Evolutionary conservation across 75 land plant genomes (phyloP), one percentile per base, ranked within the genome.

Genomic region (Pinus tabuliformis): DNA sequence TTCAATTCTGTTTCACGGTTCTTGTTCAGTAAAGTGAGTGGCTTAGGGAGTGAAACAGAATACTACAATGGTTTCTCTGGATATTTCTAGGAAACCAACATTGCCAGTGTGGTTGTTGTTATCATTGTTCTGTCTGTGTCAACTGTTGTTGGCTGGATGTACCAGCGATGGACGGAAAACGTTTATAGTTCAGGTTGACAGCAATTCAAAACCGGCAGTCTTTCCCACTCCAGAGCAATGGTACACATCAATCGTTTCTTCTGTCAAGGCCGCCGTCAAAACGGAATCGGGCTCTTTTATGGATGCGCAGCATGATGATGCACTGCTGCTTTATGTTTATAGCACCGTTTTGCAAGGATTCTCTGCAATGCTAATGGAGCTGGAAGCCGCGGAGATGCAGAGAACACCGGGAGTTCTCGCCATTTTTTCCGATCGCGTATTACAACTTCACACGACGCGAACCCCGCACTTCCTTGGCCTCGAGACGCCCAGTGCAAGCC

Each of bases 391-490:
- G 0, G 37, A 64, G 22, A 76, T 93, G 58, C 52, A 60, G 22
- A 21, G 56, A 18, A 24, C 57, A 26, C 89, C 89, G 14, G 91
- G 91, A 8, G 75, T 95, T 6, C 58, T 92, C 62, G 85, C 85
- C 33, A 82, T 91, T 52, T 16, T 80, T 21, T 91, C 89, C 0
- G 93, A 90, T 62, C 78, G 14, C 2, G 59, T 68, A 24, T 86
- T 80, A 17, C 76, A 81, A 59, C 73, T 85, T 5, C 84, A 83
- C 75, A 91, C 96, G 21, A 93, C 98, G 16, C 91, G 82, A 59
- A 79, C 96, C 0, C 85, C 92, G 3, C 81, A 59, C 37, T 93
- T 93, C 75, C 80, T 93, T 0, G 90, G 92, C 28, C 81, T 96
- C 12, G 79, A 64, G 3, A 33, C 76, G 1, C 56, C 78, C 30